phyloP scores from a whole-genome alignment of 2,329 filamentous ascomycete species.

The Ophiostoma australiae region DNA sequence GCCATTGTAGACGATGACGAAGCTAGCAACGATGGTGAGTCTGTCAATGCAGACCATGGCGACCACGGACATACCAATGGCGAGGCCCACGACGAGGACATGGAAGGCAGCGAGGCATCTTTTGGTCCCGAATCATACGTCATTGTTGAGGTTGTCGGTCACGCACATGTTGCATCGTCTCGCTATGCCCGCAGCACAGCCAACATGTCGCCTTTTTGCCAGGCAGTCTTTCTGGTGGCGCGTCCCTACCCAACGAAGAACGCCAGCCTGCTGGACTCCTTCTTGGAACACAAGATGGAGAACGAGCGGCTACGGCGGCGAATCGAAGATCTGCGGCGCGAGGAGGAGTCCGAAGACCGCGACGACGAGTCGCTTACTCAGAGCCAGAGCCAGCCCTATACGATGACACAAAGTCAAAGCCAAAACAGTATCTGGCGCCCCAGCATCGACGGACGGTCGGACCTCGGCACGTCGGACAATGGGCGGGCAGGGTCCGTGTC shows the following conservation, averaged over 20 bases:
- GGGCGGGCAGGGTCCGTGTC: conserved; percentile 19
- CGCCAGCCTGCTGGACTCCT: conserved; percentile 78
- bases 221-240: conserved; percentile 90
- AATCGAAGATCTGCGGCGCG: conserved; percentile 76
- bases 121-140: conserved; percentile 61
- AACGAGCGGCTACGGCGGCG: conserved; percentile 81
- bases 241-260: conserved; percentile 87
- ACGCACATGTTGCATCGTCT: conserved; percentile 76
- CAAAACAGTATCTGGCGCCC: conserved; percentile 21
- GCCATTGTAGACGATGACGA: neutral
- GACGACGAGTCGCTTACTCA: conserved; percentile 58
- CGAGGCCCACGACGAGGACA: conserved; percentile 52
- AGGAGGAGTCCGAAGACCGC: conserved; percentile 75
- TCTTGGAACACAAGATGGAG: conserved; percentile 94
- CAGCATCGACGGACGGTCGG: conserved; percentile 36
- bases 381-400: conserved; percentile 45
- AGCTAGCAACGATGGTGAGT: neutral
- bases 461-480: conserved; percentile 48
- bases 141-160: conserved; percentile 88
- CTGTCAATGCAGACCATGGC: neutral
- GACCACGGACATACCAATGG: neutral
- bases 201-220: conserved; percentile 66
- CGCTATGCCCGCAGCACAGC: conserved; percentile 58
- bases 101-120: neutral
- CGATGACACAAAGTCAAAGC: conserved; percentile 37